These are phyloP conservation scores for Schrenkiella parvula DNA, from an alignment of 345 rosid genomes.

Conservation along the genomic window DNA sequence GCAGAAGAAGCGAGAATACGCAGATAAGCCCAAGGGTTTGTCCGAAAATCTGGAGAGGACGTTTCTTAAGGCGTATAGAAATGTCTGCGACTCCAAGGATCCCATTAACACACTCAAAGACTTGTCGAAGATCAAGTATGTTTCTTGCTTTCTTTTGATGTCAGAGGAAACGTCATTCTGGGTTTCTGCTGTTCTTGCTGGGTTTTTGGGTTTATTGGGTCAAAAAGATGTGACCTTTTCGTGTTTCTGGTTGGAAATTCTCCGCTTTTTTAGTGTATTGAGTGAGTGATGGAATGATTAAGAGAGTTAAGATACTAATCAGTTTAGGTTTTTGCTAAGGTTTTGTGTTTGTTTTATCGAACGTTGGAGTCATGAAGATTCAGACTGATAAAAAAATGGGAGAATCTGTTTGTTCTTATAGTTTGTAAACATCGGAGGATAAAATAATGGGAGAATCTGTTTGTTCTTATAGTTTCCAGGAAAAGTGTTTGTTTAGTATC, in stretches of 20 bases:
- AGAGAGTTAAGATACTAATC: background rate
- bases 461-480: too few species aligned
- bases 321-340: background rate
- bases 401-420: background rate
- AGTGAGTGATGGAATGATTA: background rate
- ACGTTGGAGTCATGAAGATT: background rate
- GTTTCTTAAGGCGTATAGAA: conserved; percentile 55
- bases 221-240: background rate
- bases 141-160: background rate
- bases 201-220: background rate
- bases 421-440: too few species aligned
- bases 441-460: background rate
- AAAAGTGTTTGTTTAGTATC: background rate
- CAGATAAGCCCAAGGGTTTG: conserved; percentile 64
- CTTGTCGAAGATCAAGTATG: conserved; percentile 70
- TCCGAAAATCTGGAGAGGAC: conserved; percentile 58
- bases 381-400: background rate
- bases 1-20: conserved; percentile 64
- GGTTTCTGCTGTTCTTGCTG: background rate
- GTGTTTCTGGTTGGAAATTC: background rate
- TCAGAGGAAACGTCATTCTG: background rate
- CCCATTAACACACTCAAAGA: conserved; percentile 69
- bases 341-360: background rate
- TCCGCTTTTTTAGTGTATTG: background rate
- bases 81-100: conserved; percentile 46